Base-by-base conservation (phyloP, 1,139 yeast genomes). In the Saccharomyces pastorianus region DNA sequence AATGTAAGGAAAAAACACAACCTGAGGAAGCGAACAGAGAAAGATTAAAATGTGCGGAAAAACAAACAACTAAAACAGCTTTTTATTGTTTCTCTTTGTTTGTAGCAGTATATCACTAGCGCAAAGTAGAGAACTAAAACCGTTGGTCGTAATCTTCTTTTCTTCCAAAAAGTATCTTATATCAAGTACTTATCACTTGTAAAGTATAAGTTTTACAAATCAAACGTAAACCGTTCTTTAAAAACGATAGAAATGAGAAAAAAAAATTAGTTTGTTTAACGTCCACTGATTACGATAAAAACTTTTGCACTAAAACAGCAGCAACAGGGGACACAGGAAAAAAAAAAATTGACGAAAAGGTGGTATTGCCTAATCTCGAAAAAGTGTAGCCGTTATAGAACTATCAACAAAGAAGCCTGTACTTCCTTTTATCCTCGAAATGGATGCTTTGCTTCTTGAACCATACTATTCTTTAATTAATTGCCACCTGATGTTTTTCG, bases 401-500 rank as follows among this genome's bases (percentile, higher is more conserved):
- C 44, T 38, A 38, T 38, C 23, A 38, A 38, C 25, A 38, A 38
- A 38, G 44, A 38, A 38, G 44, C 44, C 11, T 38, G 41, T 17
- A 38, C n/a, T 38, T 20, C 44, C 44, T 38, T 13, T 38, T 38
- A 38, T 38, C 25, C 44, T 13, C 6, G 44, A 7, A 34, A 38
- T 38, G 25, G 44, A 38, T 11, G 25, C n/a, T 17, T 38, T 38
- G 25, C 25, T 38, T 11, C 44, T 38, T 38, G 25, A 7, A 9
- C 9, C 11, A 38, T 38, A 4, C 6, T 6, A 38, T 38, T 38
- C 44, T 17, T 38, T 38, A 11, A 38, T 38, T 38, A 17, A 17
- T 38, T 13, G 44, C 44, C 44, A 38, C 44, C 44, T 38, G 44
- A 38, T 38, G 44, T 38, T 38, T 38, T 38, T 38, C 44, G 44